Evolutionary conservation across 164 flowering plant species (phyloP), one percentile per base, ranked within the genome.

Genomic region (Magnolia officinalis): DNA sequence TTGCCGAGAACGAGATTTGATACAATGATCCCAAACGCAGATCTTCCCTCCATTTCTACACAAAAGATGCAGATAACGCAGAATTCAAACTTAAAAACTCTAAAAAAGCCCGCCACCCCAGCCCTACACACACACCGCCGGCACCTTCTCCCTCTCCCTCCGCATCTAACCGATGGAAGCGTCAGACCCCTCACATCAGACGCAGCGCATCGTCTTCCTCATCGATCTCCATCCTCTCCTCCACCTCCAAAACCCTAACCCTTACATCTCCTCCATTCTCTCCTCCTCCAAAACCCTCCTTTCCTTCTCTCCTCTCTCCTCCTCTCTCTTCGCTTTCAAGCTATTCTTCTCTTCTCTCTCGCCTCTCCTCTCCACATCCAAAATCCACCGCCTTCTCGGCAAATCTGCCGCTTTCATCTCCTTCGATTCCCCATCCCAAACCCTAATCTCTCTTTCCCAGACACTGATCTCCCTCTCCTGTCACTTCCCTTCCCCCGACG

Each of bases 301-400:
- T 80, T 75, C 84, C 24, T 87, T 89, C 80, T 81, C 88, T 2
- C 76, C 88, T 1, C 88, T 90, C 74, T 89, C 95, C 7, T 49
- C 86, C 20, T 87, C 99, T 6, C 93, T 96, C 72, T 91, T 88
- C 78, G 81, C 99, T 21, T 92, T 87, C 86, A 90, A 84, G 73
- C 79, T 87, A 85, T 94, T 91, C 90, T 87, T 89, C 79, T 94
- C 98, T 70, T 90, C 96, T 18, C 94, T 94, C 52, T 88, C 94
- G 11, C 93, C 94, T 49, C 78, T 88, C 26, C 86, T 86, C 26
- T 92, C 94, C 63, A 77, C 89, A 77, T 88, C 95, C 50, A 83
- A 82, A 51, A 84, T 91, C 79, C 86, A 80, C 78, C 79, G 66
- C 72, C 73, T 81, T 59, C 77, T 83, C 65, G 78, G 82, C 63